Evolutionary conservation across 768 basidiomycete genomes (phyloP), one percentile per base, ranked within the genome.

Genomic region (Serendipita indica): DNA sequence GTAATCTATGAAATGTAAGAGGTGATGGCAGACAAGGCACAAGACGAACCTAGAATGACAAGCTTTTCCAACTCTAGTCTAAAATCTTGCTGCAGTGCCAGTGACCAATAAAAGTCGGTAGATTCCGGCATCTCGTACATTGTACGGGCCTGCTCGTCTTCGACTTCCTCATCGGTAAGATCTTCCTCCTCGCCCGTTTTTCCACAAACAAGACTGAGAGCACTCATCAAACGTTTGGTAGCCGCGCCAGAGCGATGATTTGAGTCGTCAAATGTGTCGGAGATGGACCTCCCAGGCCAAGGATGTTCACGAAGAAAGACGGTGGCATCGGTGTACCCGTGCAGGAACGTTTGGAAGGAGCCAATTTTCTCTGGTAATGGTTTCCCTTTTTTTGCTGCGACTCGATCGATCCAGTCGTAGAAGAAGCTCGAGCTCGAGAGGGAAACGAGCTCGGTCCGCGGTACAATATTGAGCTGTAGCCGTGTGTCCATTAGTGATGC

Each of bases 11-110:
- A 10, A 16, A 39, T 60, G 63, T 60, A 62, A 61, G 3, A 60
- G 28, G 57, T 30, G 22, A 18, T 30, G 18, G 35, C 18, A 27
- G 27, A 25, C 22, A 39, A 45, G 46, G 57, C 35, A 41, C 10
- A 61, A 27, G 20, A 45, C 69, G 41, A 69, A 86, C 86, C 86
- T 64, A 93, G 73, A 58, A 91, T 85, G 25, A 93, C 87, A 20
- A 93, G 89, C 83, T 90, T 91, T 69, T 94, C 90, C 22, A 94
- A 72, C 63, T 92, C 88, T 69, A 89, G 84, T 63, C 88, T 75
- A 67, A 93, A 93, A 62, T 83, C 84, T 62, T 83, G 78, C 63
- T 91, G 89, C 41, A 92, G 74, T 4, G 74, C 72, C 62, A 78
- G 77, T 54, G 81, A 87, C 91, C 91, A 94, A 67, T 87, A 83